Percentiles rank a stretch among this genome's conserved stretches.
Conservation (phyloP, 1,139 yeast genomes). For the Tardiomyces digboiensis region DNA sequence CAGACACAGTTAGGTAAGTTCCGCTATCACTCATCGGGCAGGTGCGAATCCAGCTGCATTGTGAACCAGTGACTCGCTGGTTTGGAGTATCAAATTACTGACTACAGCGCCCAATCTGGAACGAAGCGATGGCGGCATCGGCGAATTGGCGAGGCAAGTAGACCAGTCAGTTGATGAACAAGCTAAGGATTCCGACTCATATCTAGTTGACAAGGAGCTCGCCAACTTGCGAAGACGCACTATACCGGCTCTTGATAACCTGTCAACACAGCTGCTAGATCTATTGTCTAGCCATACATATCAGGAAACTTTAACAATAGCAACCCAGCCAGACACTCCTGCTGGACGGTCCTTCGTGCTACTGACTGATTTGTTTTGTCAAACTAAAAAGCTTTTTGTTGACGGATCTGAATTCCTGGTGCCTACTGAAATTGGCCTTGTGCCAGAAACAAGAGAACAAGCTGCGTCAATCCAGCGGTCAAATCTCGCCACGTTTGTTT, state of each 20-base stretch:
- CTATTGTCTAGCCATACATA: slow-evolving; percentile 62
- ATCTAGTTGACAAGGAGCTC: background rate
- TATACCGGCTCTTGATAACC: slow-evolving; percentile 64
- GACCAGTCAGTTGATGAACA: too few relatives aligned
- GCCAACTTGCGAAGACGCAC: slow-evolving; percentile 8
- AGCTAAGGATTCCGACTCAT: too few relatives aligned
- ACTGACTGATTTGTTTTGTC: slow-evolving; percentile 65
- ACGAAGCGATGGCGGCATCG: too few relatives aligned
- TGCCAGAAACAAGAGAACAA: slow-evolving; percentile 26
- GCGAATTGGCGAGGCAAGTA: too few relatives aligned
- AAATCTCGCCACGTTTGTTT: slow-evolving; percentile 76
- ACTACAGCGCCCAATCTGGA: too few relatives aligned
- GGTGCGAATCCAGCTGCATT: too few relatives aligned
- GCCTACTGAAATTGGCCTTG: slow-evolving; percentile 1
- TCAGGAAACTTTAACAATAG: slow-evolving; percentile 62
- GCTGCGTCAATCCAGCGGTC: slow-evolving; percentile 57
- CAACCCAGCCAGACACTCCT: slow-evolving; percentile 61
- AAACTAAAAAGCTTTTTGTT: slow-evolving; percentile 26
- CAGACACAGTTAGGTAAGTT: too few relatives aligned
- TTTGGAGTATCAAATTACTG: too few relatives aligned
- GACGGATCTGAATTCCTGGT: slow-evolving; percentile 18
- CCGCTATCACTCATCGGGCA: too few relatives aligned
- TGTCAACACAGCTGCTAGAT: slow-evolving; percentile 64
- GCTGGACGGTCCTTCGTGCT: slow-evolving; percentile 70
- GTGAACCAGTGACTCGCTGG: too few relatives aligned